A percentile compares a stretch with the other conserved stretches of the same genome.
Conservation (phyloP, 495 filamentous ascomycete genomes). For the Aspergillus carlsbadensis region DNA sequence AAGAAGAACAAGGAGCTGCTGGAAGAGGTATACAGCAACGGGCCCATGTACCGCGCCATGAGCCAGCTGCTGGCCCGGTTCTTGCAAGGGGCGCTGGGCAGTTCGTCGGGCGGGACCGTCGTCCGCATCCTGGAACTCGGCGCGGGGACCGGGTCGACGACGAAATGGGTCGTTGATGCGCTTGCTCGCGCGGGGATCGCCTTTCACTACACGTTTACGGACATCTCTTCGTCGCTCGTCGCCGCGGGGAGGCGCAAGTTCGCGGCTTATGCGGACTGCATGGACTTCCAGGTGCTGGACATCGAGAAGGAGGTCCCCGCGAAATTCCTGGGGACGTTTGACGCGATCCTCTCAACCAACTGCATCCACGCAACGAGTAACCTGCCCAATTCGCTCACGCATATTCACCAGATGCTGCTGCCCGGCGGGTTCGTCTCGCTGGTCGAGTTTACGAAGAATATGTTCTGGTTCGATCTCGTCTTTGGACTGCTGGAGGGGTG, state of each 20-base stretch:
- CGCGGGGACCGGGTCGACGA: slow-evolving; percentile 32
- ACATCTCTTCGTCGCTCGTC: slow-evolving; percentile 38
- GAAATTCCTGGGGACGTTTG: slow-evolving; percentile 19
- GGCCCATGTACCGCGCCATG: slow-evolving; percentile 23
- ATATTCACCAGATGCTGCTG: slow-evolving; percentile 31
- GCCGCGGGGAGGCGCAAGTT: slow-evolving; percentile 30
- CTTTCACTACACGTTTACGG: slow-evolving; percentile 43
- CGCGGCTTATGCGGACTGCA: slow-evolving; percentile 16
- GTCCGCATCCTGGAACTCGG: slow-evolving; percentile 44
- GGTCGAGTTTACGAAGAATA: slow-evolving; percentile 38
- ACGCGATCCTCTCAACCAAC: slow-evolving; percentile 41
- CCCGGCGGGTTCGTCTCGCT: slow-evolving; percentile 36
- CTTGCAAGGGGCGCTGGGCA: slow-evolving; percentile 1
- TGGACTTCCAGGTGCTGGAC: slow-evolving; percentile 31
- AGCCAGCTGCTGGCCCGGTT: slow-evolving; percentile 7
- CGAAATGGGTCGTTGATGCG: not conserved
- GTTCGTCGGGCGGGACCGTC: not conserved
- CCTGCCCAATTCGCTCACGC: slow-evolving; percentile 22
- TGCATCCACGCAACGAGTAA: slow-evolving; percentile 45
- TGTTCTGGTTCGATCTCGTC: slow-evolving; percentile 32
- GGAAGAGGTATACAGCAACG: slow-evolving; percentile 29
- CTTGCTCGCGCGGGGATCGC: slow-evolving; percentile 9
- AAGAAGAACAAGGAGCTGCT: slow-evolving; percentile 25
- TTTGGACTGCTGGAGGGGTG: slow-evolving; percentile 38
- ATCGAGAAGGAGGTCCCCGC: slow-evolving; percentile 30